A percentile compares a stretch with the other conserved stretches of the same genome.
These are phyloP conservation scores for Cercospora beticola DNA, from an alignment of 2,329 filamentous ascomycete genomes.

Conservation along the genomic window DNA sequence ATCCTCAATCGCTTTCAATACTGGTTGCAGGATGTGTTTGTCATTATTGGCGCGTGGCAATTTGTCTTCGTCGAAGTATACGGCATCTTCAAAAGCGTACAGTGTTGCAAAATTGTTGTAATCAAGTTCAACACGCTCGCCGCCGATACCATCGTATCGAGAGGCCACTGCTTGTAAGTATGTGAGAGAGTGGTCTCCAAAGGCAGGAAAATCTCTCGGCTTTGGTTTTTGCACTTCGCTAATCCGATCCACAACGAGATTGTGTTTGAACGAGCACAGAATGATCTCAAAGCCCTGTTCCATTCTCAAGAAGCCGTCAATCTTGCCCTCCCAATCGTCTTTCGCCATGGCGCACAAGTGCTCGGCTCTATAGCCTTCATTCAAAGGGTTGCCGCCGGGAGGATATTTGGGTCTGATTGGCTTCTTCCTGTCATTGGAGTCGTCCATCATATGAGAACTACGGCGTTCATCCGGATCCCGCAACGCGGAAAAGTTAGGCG, in stretches of 20 bases:
- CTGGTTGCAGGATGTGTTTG: slow-evolving; percentile 37
- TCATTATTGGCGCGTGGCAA: slow-evolving; percentile 45
- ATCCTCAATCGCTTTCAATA: slow-evolving; percentile 48
- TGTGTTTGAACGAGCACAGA: slow-evolving; percentile 60
- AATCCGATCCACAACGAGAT: slow-evolving; percentile 41
- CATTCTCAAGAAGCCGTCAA: slow-evolving; percentile 67
- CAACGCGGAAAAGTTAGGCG: background rate
- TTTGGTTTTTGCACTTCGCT: slow-evolving; percentile 22
- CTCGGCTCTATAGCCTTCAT: slow-evolving; percentile 55
- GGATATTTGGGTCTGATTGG: background rate
- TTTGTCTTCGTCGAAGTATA: slow-evolving; percentile 34
- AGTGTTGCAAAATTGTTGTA: slow-evolving; percentile 52
- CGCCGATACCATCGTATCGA: slow-evolving; percentile 48
- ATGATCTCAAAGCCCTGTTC: slow-evolving; percentile 72
- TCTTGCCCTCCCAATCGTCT: slow-evolving; percentile 50
- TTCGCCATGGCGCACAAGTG: slow-evolving; percentile 57
- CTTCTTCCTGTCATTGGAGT: too few relatives aligned
- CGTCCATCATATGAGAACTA: background rate
- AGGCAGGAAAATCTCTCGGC: slow-evolving; percentile 18
- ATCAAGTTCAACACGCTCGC: slow-evolving; percentile 46
- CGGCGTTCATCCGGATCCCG: background rate
- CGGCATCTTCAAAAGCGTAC: slow-evolving; percentile 43
- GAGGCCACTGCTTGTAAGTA: slow-evolving; percentile 45
- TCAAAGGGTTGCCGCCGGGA: slow-evolving; percentile 32
- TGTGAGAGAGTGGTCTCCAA: slow-evolving; percentile 20